Percentiles rank a stretch among this genome's conserved stretches.
These are phyloP conservation scores for Circinella umbellata DNA, from an alignment of 371 early-diverging fungal genomes.

Conservation along the genomic window DNA sequence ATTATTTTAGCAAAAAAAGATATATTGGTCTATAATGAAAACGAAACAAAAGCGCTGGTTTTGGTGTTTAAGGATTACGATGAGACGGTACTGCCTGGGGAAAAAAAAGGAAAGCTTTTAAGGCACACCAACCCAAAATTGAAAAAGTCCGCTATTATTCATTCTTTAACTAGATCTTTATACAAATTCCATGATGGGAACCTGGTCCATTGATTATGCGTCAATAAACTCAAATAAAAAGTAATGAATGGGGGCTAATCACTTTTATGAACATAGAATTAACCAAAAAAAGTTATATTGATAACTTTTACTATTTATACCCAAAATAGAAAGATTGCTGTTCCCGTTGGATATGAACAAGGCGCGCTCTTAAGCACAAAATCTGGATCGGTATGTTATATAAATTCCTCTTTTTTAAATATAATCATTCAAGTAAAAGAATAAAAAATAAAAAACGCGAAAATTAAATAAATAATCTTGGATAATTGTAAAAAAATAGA, in stretches of 20 bases:
- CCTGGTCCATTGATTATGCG: slow-evolving; percentile 45
- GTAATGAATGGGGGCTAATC: neutral
- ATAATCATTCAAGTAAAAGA: neutral
- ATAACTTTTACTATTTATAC: no score
- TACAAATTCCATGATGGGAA: slow-evolving; percentile 22
- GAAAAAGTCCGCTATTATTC: neutral
- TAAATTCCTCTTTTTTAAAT: neutral
- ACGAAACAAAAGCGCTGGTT: no score
- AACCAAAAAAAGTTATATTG: no score
- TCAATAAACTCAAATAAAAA: slow-evolving; percentile 30
- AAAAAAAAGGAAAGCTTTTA: no score
- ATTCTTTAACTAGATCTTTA: neutral
- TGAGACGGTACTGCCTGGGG: no score
- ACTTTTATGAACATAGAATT: no score
- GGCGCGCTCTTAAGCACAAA: slow-evolving; percentile 32
- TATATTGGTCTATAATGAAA: no score
- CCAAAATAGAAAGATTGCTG: slow-evolving; percentile 19
- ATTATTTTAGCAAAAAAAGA: no score
- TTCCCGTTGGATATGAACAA: slow-evolving; percentile 45
- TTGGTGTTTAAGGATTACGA: no score
- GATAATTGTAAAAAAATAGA: slow-evolving; percentile 19
- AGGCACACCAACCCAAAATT: no score
- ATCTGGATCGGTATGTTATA: slow-evolving; percentile 16
- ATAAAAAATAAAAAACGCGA: no score
- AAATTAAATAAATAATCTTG: no score